Percentiles rank a stretch among this genome's conserved stretches.
Conservation (phyloP, 2,329 filamentous ascomycete species). For the Fusarium sp. region DNA sequence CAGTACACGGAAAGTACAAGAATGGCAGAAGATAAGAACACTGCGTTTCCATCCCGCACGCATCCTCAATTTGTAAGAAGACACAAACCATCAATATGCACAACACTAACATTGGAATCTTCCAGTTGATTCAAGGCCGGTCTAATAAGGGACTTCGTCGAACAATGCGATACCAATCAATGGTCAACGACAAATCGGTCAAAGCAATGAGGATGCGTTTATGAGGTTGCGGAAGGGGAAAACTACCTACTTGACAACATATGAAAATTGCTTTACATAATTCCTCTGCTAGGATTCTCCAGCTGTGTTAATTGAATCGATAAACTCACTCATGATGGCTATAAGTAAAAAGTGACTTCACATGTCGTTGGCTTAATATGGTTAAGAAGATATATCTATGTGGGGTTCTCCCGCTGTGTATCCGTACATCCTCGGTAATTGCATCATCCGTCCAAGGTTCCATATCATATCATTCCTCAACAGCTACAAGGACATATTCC, state of each 20-base stretch:
- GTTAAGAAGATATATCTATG: constrained; percentile 13
- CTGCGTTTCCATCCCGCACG: background rate
- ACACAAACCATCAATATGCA: background rate
- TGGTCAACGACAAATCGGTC: background rate
- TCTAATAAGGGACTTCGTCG: background rate
- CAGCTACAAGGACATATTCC: constrained; percentile 1
- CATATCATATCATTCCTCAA: constrained; percentile 33
- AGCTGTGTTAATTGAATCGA: constrained; percentile 6
- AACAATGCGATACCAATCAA: background rate
- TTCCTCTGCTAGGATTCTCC: background rate
- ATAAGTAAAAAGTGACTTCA: constrained; percentile 4
- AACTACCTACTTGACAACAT: constrained; percentile 10
- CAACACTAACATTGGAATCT: background rate
- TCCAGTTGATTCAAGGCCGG: constrained; percentile 17
- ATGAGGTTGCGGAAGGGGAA: constrained; percentile 1
- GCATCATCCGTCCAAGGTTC: constrained; percentile 31
- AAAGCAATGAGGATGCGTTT: background rate
- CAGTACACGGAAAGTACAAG: background rate
- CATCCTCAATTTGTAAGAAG: constrained; percentile 14
- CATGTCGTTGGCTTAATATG: constrained; percentile 26
- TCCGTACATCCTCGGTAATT: constrained; percentile 40
- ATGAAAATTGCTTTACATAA: constrained; percentile 8
- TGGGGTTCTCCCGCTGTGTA: constrained; percentile 2
- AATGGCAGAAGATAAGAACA: constrained; percentile 7
- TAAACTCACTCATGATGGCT: background rate